A percentile compares a stretch with the other conserved stretches of the same genome.
Conservation (phyloP, 495 filamentous ascomycete genomes). For the Tuber brumale region DNA sequence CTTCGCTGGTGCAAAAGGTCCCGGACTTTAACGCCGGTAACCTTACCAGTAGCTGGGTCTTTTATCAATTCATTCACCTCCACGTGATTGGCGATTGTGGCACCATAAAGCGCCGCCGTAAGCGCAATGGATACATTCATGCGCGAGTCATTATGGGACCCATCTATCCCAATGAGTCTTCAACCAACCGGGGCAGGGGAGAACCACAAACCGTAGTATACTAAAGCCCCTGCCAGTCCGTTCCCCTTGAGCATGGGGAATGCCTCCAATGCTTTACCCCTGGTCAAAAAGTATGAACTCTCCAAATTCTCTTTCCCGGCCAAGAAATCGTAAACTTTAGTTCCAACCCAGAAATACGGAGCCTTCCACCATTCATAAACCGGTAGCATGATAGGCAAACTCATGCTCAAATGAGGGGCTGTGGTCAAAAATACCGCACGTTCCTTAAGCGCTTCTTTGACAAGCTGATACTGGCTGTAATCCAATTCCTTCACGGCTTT, state of each 20-base stretch:
- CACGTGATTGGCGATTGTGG: slow-evolving; percentile 86
- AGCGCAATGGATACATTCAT: slow-evolving; percentile 97
- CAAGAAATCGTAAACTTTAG: slow-evolving; percentile 89
- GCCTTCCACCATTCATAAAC: slow-evolving; percentile 95
- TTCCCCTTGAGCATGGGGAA: slow-evolving; percentile 96
- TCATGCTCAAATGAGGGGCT: slow-evolving; percentile 86
- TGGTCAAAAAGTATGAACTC: slow-evolving; percentile 91
- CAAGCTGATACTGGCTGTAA: slow-evolving; percentile 88
- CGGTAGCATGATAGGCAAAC: slow-evolving; percentile 97
- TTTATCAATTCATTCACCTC: slow-evolving; percentile 82
- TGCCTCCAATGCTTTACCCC: slow-evolving; percentile 86
- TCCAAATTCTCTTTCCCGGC: slow-evolving; percentile 96
- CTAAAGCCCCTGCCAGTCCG: slow-evolving; percentile 78
- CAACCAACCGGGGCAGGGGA: background rate
- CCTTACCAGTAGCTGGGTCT: slow-evolving; percentile 61
- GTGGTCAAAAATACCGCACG: slow-evolving; percentile 94
- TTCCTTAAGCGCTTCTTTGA: slow-evolving; percentile 91
- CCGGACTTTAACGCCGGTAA: slow-evolving; percentile 71
- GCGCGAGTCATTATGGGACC: slow-evolving; percentile 93
- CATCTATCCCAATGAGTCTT: slow-evolving; percentile 51
- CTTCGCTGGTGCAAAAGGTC: slow-evolving; percentile 61
- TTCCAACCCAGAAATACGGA: slow-evolving; percentile 95
- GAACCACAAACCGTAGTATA: slow-evolving; percentile 70
- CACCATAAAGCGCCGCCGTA: slow-evolving; percentile 90
- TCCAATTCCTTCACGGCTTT: slow-evolving; percentile 97